Percentiles rank a stretch among this genome's conserved stretches.
phyloP scores from a whole-genome alignment of 2,329 filamentous ascomycete genomes.

The Xylariomycetidae sp. region DNA sequence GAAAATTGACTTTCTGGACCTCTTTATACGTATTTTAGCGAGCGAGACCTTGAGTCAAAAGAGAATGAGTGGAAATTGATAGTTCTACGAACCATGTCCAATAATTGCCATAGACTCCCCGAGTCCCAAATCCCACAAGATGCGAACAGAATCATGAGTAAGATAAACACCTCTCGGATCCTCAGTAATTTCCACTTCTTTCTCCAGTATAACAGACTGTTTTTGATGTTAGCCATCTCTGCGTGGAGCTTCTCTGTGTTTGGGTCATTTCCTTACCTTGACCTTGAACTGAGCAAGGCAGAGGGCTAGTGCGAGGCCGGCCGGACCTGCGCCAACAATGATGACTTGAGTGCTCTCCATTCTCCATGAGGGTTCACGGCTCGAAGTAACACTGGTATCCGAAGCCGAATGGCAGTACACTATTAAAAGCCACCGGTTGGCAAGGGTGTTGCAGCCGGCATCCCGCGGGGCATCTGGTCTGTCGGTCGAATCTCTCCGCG shows the following conservation, averaged over 20 bases:
- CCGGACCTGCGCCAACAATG: constrained; percentile 21
- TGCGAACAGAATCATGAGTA: constrained; percentile 18
- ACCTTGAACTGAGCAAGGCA: constrained; percentile 17
- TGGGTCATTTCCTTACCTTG: constrained; percentile 12
- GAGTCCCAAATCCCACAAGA: constrained; percentile 19
- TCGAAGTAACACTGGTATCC: no score
- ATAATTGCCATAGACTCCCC: constrained; percentile 14
- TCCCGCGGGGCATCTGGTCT: no score
- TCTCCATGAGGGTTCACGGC: not conserved
- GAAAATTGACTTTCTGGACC: constrained; percentile 12
- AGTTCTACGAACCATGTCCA: constrained; percentile 18
- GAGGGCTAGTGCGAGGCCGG: constrained; percentile 18
- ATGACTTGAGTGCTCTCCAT: constrained; percentile 22
- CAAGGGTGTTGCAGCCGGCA: no score
- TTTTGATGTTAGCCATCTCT: no score
- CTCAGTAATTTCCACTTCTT: constrained; percentile 15
- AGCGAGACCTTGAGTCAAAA: no score
- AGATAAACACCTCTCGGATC: constrained; percentile 20
- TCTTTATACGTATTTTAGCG: no score
- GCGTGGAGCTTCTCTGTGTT: no score
- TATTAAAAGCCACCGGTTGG: no score
- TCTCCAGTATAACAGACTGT: constrained; percentile 20
- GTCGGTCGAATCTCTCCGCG: constrained; percentile 18
- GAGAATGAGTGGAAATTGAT: no score
- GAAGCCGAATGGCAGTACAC: no score